Percentiles rank a stretch among this genome's conserved stretches.
phyloP scores from a whole-genome alignment of 2,329 filamentous ascomycete genomes.

The Pseudogymnoascus sp. region DNA sequence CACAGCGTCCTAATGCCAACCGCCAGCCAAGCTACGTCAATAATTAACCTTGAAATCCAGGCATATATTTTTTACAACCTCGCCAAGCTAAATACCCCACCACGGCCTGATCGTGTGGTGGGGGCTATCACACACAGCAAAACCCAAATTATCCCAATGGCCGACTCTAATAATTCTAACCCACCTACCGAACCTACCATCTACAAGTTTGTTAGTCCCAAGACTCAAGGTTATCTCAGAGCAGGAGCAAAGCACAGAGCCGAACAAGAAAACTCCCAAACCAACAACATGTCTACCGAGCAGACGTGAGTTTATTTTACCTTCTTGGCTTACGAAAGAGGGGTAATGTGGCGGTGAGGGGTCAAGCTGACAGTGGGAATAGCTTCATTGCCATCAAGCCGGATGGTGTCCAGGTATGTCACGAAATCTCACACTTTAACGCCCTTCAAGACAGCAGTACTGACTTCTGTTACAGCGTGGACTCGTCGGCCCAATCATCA shows the following conservation, averaged over 20 bases:
- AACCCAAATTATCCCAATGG: conserved; percentile 12
- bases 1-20: background rate
- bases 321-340: background rate
- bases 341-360: conserved; percentile 20
- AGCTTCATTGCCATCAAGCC: conserved; percentile 99
- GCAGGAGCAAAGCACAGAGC: conserved; percentile 27
- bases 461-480: conserved; percentile 60
- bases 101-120: background rate
- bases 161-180: conserved; percentile 11
- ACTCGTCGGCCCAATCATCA: conserved; percentile 95
- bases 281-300: conserved; percentile 64
- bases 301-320: conserved; percentile 59
- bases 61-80: background rate
- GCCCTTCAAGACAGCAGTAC: conserved; percentile 9
- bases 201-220: conserved; percentile 39
- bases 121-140: conserved; percentile 6
- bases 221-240: conserved; percentile 39
- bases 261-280: conserved; percentile 28
- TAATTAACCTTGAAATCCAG: background rate
- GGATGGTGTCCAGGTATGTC: conserved; percentile 90
- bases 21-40: conserved; percentile 1
- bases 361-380: conserved; percentile 28
- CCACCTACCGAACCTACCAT: conserved; percentile 32
- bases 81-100: conserved; percentile 6
- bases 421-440: background rate